Base-by-base conservation (phyloP, 2,329 filamentous ascomycete genomes). In the Venturia nashicola region DNA sequence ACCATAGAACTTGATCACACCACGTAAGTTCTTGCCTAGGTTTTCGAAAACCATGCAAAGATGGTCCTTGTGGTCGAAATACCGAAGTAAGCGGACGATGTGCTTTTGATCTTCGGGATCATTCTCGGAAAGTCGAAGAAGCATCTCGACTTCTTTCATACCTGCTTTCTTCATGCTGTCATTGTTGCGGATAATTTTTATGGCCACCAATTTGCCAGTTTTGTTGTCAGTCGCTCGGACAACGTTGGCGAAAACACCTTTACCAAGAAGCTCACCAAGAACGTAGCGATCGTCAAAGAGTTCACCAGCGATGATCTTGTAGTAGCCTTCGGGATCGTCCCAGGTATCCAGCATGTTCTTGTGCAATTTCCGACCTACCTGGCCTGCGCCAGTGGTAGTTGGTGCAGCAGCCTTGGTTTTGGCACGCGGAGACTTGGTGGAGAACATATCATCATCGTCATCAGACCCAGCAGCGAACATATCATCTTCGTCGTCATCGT, bases 171-270 rank as follows among this genome's bases (percentile, higher is more conserved):
- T 80, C 86, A 97, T 88, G 14, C 90, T 89, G 71, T 96, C 92
- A 71, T 99, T 97, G 75, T 95, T 95, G 67, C 94, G 89, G 76
- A 97, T 96, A 70, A 99, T 94, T 77, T 99, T 99, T 81, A 99
- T 89, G 32, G 94, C 94, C 40, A 97, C 92, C n/a, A 89, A 74
- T 69, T 84, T 87, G 65, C 71, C 72, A 57, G 83, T 89, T 60
- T 84, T 85, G 27, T 87, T 83, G 74, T 97, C 92, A 67, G 85
- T 82, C 27, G 94, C 94, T 67, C 91, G 86, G 62, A 94, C 91
- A n/a, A 99, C 94, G 9, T 91, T 91, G 0, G 94, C 96, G 74
- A 97, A 99, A 83, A 97, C 96, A 70, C 94, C 94, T 75, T 90
- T 91, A 67, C 94, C 94, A 27, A 99, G 82, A 62, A 87, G 87